phyloP scores from a whole-genome alignment of 2,329 filamentous ascomycete species.

The Amylocarpus encephaloides region DNA sequence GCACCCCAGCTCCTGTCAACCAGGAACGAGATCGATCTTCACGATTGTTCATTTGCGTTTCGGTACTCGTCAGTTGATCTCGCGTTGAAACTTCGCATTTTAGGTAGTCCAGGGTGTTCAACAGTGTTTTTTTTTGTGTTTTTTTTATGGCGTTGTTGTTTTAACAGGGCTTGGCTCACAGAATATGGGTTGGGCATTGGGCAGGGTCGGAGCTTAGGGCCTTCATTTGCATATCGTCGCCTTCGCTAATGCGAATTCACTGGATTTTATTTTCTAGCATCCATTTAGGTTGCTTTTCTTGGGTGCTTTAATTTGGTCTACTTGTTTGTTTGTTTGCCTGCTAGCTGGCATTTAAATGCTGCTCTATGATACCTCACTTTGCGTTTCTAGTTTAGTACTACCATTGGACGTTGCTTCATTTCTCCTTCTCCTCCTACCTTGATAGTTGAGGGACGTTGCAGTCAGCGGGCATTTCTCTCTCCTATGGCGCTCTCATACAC shows the following conservation, averaged over 20 bases:
- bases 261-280: background rate
- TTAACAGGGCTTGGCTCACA: slow-evolving; percentile 16
- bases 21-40: background rate
- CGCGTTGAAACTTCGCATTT: slow-evolving; percentile 30
- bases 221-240: slow-evolving; percentile 11
- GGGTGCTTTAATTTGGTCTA: background rate
- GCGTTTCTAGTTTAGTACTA: no score
- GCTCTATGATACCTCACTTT: slow-evolving; percentile 10
- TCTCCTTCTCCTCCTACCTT: no score
- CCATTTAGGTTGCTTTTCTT: slow-evolving; percentile 1
- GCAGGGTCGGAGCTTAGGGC: slow-evolving; percentile 15
- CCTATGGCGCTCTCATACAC: no score
- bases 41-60: no score
- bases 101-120: slow-evolving; percentile 24
- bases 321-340: background rate
- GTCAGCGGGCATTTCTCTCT: no score
- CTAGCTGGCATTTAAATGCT: slow-evolving; percentile 8
- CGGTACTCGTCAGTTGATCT: slow-evolving; percentile 14
- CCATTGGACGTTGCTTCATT: no score
- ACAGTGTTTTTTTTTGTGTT: slow-evolving; percentile 18
- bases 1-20: background rate
- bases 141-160: background rate
- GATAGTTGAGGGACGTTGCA: no score
- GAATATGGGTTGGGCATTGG: slow-evolving; percentile 20
- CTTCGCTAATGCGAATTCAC: background rate